These are phyloP conservation scores for Pseudonectria foliicola DNA, from an alignment of 2,329 filamentous ascomycete species.

Conservation along the genomic window DNA sequence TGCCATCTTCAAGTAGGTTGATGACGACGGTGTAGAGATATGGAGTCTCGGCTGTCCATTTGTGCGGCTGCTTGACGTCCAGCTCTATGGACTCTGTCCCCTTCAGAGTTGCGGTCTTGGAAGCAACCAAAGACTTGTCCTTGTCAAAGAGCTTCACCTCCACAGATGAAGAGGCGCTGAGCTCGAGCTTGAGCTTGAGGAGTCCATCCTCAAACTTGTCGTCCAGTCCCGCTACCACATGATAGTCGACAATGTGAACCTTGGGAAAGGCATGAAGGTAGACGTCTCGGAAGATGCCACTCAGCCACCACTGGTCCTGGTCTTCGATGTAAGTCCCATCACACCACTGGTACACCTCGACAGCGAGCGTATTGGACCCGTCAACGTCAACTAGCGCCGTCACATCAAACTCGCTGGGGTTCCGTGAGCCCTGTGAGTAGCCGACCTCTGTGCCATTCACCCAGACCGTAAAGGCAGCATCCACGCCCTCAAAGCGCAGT, in stretches of 20 bases:
- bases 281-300: conserved; percentile 63
- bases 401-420: conserved; percentile 68
- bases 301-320: conserved; percentile 64
- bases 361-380: conserved; percentile 49
- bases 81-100: conserved; percentile 26
- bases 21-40: conserved; percentile 48
- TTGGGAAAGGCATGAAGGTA: conserved; percentile 55
- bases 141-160: conserved; percentile 30
- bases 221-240: conserved; percentile 49
- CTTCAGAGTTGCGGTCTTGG: conserved; percentile 21
- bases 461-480: conserved; percentile 65
- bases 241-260: conserved; percentile 48
- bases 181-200: conserved; percentile 38
- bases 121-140: too few species aligned
- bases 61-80: conserved; percentile 42
- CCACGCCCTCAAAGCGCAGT: conserved; percentile 69
- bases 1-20: conserved; percentile 23
- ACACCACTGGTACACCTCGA: conserved; percentile 65
- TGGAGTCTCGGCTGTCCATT: conserved; percentile 65
- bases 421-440: conserved; percentile 65
- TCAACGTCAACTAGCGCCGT: conserved; percentile 40
- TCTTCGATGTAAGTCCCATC: conserved; percentile 69
- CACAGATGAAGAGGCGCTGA: conserved; percentile 29
- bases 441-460: conserved; percentile 61
- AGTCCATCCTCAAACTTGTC: conserved; percentile 45